These are phyloP conservation scores for Dryadomyces quercivorus DNA, from an alignment of 2,329 filamentous ascomycete species.

Conservation along the genomic window DNA sequence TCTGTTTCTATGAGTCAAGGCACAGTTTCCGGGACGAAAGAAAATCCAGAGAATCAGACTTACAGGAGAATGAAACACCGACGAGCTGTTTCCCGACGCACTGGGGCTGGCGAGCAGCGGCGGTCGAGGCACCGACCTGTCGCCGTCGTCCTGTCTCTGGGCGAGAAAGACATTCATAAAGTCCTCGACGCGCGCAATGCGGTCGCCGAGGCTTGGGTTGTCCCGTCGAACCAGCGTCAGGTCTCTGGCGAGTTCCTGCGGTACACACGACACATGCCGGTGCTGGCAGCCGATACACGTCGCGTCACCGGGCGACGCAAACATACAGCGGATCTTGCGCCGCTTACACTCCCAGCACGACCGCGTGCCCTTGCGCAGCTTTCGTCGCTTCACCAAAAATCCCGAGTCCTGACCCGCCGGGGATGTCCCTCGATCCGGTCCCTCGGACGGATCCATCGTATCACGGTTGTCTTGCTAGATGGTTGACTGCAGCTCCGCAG, in stretches of 20 bases:
- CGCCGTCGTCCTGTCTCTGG: neutral
- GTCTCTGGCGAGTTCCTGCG: slow-evolving; percentile 32
- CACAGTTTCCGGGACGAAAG: no score
- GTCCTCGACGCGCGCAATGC: slow-evolving; percentile 5
- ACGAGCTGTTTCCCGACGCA: neutral
- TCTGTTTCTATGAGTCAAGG: no score
- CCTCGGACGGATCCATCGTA: no score
- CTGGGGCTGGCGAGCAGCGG: neutral
- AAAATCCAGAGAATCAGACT: no score
- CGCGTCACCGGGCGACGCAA: slow-evolving; percentile 18
- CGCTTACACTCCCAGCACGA: slow-evolving; percentile 48
- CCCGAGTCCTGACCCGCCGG: no score
- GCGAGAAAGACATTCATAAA: neutral
- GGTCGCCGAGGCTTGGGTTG: slow-evolving; percentile 8
- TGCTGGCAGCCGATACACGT: slow-evolving; percentile 32
- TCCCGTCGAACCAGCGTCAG: slow-evolving; percentile 16
- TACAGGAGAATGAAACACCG: neutral
- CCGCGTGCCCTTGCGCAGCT: slow-evolving; percentile 22
- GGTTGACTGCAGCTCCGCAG: no score
- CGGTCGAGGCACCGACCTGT: no score
- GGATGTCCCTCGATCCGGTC: no score
- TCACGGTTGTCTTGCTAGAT: no score
- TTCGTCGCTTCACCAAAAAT: slow-evolving; percentile 3
- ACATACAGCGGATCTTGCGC: slow-evolving; percentile 39
- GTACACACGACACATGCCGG: slow-evolving; percentile 28